Evolutionary conservation across 2,329 filamentous ascomycete genomes (phyloP), one percentile per base, ranked within the genome.

Genomic region (Escovopsis sp.): DNA sequence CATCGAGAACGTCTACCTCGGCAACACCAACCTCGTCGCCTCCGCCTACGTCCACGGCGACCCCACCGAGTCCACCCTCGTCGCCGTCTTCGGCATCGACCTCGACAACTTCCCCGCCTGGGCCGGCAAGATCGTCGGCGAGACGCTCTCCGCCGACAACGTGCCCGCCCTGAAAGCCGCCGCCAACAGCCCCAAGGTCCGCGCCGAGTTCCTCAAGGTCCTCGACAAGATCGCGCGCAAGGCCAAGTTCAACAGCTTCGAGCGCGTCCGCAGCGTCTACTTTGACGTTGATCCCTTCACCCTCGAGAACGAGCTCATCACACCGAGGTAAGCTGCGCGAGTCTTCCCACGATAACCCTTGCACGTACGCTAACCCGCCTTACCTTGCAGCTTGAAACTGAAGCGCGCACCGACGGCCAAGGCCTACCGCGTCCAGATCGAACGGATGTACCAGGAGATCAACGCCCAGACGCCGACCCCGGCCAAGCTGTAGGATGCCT

Each of bases 21-120:
- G 81, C 43, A 86, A 80, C 60, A 77, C 77, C 42, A 79, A 73
- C 44, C 76, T 87, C 46, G 62, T 96, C 18, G 72, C 76, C 16
- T 79, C 80, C 51, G 86, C 79, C 3, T 94, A 84, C 52, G 83
- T 96, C 18, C 88, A 98, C 60, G 90, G 90, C 28, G 88, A 96
- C 53, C 75, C 76, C 41, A 70, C 79, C 41, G 77, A 96, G 63
- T 77, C 82, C 1, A 76, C 70, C 52, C 68, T 96, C 9, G 86
- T 98, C 1, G 86, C 67, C 34, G 72, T 98, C 42, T 88, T 96
- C 41, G 90, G 86, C 38, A 68, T 98, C 31, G 81, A 93, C 50
- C 84, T 88, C 0, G 79, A 82, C 42, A 63, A 71, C 40, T 98
- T 96, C 55, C 81, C 86, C 3, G 65, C 72, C 0, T 94, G 80